These are phyloP conservation scores for Triticum aestivum DNA, from an alignment of 176 grass and related monocot genomes.

Conservation along the genomic window DNA sequence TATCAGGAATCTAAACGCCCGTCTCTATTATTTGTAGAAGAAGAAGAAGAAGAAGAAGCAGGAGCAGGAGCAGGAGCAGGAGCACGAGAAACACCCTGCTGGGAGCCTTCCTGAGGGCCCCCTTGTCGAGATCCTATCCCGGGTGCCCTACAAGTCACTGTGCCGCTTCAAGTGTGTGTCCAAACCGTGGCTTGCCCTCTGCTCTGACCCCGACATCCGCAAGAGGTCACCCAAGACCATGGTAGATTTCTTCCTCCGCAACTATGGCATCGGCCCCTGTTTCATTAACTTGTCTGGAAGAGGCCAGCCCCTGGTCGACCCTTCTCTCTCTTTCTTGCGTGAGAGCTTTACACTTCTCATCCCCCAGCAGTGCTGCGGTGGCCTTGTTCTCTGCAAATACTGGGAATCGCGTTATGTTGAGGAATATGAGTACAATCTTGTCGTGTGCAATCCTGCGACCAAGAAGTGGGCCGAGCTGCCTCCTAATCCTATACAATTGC, in stretches of 20 bases:
- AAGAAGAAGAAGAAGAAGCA: neutral
- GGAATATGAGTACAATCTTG: neutral
- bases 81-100: neutral
- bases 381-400: neutral
- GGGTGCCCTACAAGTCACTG: neutral
- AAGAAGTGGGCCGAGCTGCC: neutral
- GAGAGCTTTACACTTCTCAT: neutral
- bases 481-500: neutral
- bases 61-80: neutral
- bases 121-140: neutral
- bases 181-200: neutral
- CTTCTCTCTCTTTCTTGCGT: neutral
- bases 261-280: neutral
- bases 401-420: neutral
- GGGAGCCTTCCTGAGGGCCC: neutral
- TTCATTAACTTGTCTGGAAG: neutral
- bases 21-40: neutral
- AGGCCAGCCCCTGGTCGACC: neutral
- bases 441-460: conserved; percentile 10
- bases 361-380: neutral
- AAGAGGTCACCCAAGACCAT: neutral
- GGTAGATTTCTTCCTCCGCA: neutral
- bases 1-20: neutral
- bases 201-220: neutral
- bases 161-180: conserved; percentile 5